Evolutionary conservation across 2,329 filamentous ascomycete genomes (phyloP), one percentile per base, ranked within the genome.

Genomic region (Fusarium falciforme): DNA sequence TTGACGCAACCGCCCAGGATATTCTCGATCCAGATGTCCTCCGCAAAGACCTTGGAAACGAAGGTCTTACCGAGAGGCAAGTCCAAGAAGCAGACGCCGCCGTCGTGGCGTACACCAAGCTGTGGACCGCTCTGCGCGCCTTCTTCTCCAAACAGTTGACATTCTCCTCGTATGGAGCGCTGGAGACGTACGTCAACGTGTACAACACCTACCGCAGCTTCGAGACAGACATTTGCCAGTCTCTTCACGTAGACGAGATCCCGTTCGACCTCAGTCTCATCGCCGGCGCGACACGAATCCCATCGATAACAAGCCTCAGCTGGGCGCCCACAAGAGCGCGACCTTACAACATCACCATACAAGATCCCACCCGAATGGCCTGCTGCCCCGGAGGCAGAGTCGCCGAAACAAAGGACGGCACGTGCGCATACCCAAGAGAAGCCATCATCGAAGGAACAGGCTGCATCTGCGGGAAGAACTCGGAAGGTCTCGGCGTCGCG

Each of bases 391-490:
- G 74, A 61, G 72, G 77, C 42, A 67, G 68, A 36, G 44, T 78
- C n/a, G 72, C 81, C n/a, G 71, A 73, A 14, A 66, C 69, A 1
- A 64, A 68, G 5, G 71, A 62, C 3, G 74, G 67, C 2, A 72
- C 67, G 3, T 83, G 78, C 36, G 69, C 75, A 2, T 84, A 84
- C 67, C 82, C 81, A 0, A 49, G 61, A 35, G 75, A 77, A 20
- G 81, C 83, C 25, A 59, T 78, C 25, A 69, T 85, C 6, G 54
- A 64, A 1, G 72, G 73, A 9, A 80, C 81, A 7, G 76, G 76
- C 9, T 84, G 83, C 44, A 73, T 84, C 20, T 84, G 83, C 38
- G 83, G 83, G 0, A 78, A 62, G 33, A 82, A 76, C 10, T 75
- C 71, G 2, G 68, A 63, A 4, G 78, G 77, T 9, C 33, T 59